Evolutionary conservation across 2,329 filamentous ascomycete genomes (phyloP), one percentile per base, ranked within the genome.

Genomic region (Paraphoma chrysanthemicola): DNA sequence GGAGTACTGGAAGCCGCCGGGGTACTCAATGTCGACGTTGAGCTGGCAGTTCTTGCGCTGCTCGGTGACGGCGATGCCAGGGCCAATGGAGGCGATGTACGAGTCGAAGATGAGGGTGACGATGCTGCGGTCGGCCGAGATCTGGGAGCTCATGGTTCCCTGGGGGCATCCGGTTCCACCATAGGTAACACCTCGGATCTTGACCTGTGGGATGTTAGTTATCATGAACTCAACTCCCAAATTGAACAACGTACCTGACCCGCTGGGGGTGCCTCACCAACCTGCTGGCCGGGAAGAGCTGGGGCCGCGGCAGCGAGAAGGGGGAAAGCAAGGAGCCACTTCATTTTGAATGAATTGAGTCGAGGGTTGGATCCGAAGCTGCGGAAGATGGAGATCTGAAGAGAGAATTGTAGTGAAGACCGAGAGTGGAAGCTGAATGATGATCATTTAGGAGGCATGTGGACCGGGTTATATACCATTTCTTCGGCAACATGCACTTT

Each of bases 11-110:
- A 82, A 84, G 49, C 82, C 82, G 51, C 75, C 75, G 12, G 82
- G 82, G 66, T 84, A 84, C 53, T 77, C 69, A 53, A 85, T 74
- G 71, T 82, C 78, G 62, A 85, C 70, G 70, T 83, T 84, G 58
- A 85, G 72, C 70, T 84, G 81, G 76, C 82, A 85, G 73, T 84
- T 84, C 77, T 81, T 82, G 69, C 82, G 80, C 64, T 76, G 74
- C 54, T 82, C 75, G 42, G 76, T 77, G 42, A 80, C 64, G 9
- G 76, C 36, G 51, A 82, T 71, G 50, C 74, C 73, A 14, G 77
- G 75, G 45, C 82, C 83, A 39, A 83, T 79, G 48, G 81, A 79
- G 38, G 82, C 83, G 42, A 82, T 77, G 62, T 84, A 85, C 14
- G 72, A 56, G 68, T 83, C 81, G 67, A 84, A 85, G 63, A 84